Conservation (phyloP, 75 land plant genomes). For the Chamaecyparis obtusa region DNA sequence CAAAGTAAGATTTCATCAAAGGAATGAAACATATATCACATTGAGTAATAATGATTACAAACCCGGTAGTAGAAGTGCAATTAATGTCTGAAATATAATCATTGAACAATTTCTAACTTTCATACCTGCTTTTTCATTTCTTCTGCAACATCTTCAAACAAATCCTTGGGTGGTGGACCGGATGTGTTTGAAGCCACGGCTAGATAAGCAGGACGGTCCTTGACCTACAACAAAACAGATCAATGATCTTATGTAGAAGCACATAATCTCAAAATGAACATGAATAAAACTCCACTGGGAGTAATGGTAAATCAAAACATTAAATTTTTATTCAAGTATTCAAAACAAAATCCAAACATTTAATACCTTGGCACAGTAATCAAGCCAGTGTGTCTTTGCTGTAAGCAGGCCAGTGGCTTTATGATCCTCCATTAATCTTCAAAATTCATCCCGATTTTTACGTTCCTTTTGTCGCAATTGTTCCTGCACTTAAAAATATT, state of each 20-base stretch:
- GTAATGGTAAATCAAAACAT: neutral
- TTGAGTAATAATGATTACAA: neutral
- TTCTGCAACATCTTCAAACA: constrained; percentile 88
- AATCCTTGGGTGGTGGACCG: constrained; percentile 90
- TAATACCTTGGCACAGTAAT: constrained; percentile 72
- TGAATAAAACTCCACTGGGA: neutral
- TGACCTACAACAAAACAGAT: constrained; percentile 46
- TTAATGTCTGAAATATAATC: neutral
- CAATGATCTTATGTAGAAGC: neutral
- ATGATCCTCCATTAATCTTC: constrained; percentile 88
- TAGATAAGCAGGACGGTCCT: constrained; percentile 62
- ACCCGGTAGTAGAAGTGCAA: neutral
- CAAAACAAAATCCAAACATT: neutral
- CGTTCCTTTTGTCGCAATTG: constrained; percentile 75
- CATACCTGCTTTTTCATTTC: constrained; percentile 79
- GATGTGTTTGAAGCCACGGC: constrained; percentile 79
- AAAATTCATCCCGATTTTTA: constrained; percentile 92
- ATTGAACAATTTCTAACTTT: neutral
- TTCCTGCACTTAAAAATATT: constrained; percentile 44
- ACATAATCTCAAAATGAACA: neutral
- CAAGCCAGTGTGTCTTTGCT: constrained; percentile 86
- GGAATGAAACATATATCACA: neutral
- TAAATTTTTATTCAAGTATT: neutral
- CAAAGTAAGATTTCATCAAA: neutral
- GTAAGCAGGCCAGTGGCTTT: constrained; percentile 62